These are phyloP conservation scores for Calonectria honghensis DNA, from an alignment of 2,329 filamentous ascomycete species.

Conservation along the genomic window DNA sequence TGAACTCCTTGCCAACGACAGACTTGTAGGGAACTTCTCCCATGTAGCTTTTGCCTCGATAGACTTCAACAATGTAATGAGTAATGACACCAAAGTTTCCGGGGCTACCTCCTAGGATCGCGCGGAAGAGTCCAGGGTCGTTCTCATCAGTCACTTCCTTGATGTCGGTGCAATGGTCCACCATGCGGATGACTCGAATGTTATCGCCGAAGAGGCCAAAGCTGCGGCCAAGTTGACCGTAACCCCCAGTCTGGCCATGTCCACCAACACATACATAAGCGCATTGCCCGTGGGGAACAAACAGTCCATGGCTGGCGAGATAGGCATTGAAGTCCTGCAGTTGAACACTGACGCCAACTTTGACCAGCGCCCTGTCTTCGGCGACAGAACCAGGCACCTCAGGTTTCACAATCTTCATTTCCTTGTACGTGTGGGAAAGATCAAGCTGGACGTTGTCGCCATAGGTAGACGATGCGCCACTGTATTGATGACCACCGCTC, in stretches of 20 bases:
- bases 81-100: background rate
- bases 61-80: background rate
- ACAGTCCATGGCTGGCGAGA: background rate
- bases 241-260: background rate
- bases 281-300: slow-evolving; percentile 7
- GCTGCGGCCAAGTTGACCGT: background rate
- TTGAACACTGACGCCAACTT: background rate
- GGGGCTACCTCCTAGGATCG: no score
- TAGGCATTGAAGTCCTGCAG: background rate
- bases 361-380: background rate
- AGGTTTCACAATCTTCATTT: background rate
- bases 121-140: background rate
- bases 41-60: background rate
- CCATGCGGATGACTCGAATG: slow-evolving; percentile 1
- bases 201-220: slow-evolving; percentile 15
- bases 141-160: no score
- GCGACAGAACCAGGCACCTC: no score
- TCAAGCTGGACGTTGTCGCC: background rate
- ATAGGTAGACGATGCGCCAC: slow-evolving; percentile 3
- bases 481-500: slow-evolving; percentile 17
- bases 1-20: background rate
- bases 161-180: background rate
- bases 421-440: background rate
- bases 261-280: slow-evolving; percentile 9
- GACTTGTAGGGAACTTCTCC: no score